Base-by-base conservation (phyloP, 345 rosid genomes). In the Reutealis trisperma region DNA sequence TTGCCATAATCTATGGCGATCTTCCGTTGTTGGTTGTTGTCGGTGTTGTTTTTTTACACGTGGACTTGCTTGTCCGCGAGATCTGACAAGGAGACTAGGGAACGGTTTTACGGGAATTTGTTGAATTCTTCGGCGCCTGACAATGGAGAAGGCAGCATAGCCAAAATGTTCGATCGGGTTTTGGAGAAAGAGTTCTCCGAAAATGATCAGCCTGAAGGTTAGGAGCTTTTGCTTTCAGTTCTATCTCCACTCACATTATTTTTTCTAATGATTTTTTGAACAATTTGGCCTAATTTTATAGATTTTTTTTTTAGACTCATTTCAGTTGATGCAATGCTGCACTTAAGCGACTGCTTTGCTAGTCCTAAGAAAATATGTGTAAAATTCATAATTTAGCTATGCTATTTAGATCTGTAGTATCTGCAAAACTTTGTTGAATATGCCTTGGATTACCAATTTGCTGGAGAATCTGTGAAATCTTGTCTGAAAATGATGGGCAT, bases 141-240 rank as follows among this genome's bases (percentile, higher is more conserved):
- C 22, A 77, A 84, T 21, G 91, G 88, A 2, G 97, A 90, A 52
- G 94, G 91, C 14, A 96, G 93, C 73, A 91, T 96, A 52, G 98
- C 98, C 24, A 80, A 92, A 85, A 96, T 96, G 90, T 94, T 96
- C 88, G 97, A 94, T 85, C 88, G 90, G 37, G 98, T 94, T 71
- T 92, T 96, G 18, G 92, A 94, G 85, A 96, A 96, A 79, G 99
- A 94, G 80, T 93, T 96, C 87, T 84, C 97, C 19, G 97, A 93
- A 57, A 91, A 91, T 78, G 99, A 96, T 65, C 97, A 89, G 63
- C 87, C 93, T 84, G 94, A 92, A 86, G 99, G 99, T 96, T 75
- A 45, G 79, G 24, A 44, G 19, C 65, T 70, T 12, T 61, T 77
- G 24, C 11, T 75, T 34, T 22, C n/a, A n/a, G 42, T 71, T 64